Percentiles rank a stretch among this genome's conserved stretches.
Evolutionary conservation across 2,329 filamentous ascomycete genomes (phyloP).

Genomic region (Xylariaceae sp.): DNA sequence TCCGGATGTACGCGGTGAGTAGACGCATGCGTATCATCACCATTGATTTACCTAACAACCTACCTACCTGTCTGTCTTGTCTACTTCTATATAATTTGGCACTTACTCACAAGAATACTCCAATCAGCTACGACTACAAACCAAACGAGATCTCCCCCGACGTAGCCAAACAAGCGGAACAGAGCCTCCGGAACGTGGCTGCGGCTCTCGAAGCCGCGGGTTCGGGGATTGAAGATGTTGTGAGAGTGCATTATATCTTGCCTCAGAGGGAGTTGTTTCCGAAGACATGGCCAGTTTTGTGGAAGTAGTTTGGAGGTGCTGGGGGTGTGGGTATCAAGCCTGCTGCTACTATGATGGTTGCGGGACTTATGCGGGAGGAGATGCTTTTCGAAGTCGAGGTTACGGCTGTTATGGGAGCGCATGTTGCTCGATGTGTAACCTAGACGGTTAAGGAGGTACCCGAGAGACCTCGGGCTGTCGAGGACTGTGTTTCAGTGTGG

Average conservation of each 20-base stretch:
- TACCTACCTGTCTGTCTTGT: background rate
- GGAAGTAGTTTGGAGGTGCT: constrained; percentile 17
- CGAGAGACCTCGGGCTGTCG: too few relatives aligned
- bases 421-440: too few relatives aligned
- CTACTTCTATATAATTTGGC: background rate
- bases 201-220: constrained; percentile 11
- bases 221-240: constrained; percentile 13
- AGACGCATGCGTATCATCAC: too few relatives aligned
- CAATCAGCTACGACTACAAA: constrained; percentile 14
- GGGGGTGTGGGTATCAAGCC: constrained; percentile 9
- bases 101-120: background rate
- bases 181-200: constrained; percentile 12
- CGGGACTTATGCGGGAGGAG: constrained; percentile 15
- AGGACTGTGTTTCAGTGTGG: too few relatives aligned
- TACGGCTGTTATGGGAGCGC: constrained; percentile 15
- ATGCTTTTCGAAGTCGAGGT: constrained; percentile 18
- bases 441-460: too few relatives aligned
- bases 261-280: constrained; percentile 11
- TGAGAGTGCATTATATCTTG: constrained; percentile 17
- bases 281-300: constrained; percentile 10
- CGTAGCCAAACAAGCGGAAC: constrained; percentile 15
- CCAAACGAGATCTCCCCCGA: constrained; percentile 14
- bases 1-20: constrained; percentile 17
- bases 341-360: constrained; percentile 16
- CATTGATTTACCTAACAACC: background rate